Evolutionary conservation across 768 basidiomycete genomes (phyloP), one percentile per base, ranked within the genome.

Genomic region (Suillus subluteus): DNA sequence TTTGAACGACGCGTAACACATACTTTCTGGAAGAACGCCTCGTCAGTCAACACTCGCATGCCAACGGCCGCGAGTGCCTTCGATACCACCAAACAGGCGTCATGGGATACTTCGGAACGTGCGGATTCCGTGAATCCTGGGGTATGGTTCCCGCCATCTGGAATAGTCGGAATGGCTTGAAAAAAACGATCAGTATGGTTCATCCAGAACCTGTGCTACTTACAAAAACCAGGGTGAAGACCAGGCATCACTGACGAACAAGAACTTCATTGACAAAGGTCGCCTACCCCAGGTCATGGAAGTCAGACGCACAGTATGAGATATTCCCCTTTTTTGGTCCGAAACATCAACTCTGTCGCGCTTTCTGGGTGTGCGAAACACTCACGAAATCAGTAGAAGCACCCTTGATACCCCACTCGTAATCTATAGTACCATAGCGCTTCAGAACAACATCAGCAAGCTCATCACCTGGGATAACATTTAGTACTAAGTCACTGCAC

Each of bases 341-440:
- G 23, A 59, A 41, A 43, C 26, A 32, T 13, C 30, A 66, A 41
- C 13, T 52, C 41, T 46, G 1, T 13, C 48, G 44, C 48, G 12
- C 26, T 38, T 62, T 43, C 48, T 44, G 2, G 16, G 13, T 11
- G 38, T 41, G 43, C 43, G 58, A 11, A n/a, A 32, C 9, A 77
- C 88, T 80, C 70, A 91, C 91, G 69, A 92, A 92, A 74, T 92
- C 91, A 5, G 91, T 92, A 7, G 90, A 92, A 6, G 89, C 91
- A 55, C 83, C 83, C 38, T 79, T 79, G 71, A 88, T 88, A 40
- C 90, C 87, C 82, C 85, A 87, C 66, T 83, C 82, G 68, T 87
- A 85, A 72, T 88, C 86, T 58, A 88, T 79, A 2, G 79, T 74
- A 1, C 87, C 89, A 65, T 86, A 88, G 66, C 85, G 84, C 64